Percentiles rank a stretch among this genome's conserved stretches.
Conservation (phyloP, 2,329 filamentous ascomycete species). For the Mollisiaceae sp. region DNA sequence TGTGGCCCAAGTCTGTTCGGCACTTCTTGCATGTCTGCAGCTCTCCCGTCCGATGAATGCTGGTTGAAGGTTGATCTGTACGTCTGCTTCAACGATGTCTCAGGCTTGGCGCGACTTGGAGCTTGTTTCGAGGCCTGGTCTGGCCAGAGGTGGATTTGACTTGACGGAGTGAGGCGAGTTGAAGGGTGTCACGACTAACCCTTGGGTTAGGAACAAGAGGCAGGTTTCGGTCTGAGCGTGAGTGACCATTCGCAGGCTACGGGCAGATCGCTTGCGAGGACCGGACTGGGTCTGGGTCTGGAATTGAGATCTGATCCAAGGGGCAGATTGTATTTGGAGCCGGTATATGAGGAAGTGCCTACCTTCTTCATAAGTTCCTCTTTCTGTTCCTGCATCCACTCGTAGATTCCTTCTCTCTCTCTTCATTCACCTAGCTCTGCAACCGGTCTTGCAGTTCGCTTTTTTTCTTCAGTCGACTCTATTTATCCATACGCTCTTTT, state of each 20-base stretch:
- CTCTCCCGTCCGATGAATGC: not conserved
- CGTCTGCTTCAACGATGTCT: not conserved
- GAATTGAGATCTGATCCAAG: slow-evolving; percentile 1
- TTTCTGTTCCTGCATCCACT: not conserved
- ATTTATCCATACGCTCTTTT: not conserved
- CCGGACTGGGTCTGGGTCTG: not conserved
- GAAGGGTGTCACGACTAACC: not conserved
- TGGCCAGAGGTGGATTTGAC: not conserved
- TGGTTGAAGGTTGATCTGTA: not conserved
- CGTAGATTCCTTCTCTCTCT: not conserved
- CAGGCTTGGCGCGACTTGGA: not conserved
- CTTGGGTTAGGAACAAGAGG: not conserved
- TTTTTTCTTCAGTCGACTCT: not conserved
- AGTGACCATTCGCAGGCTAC: not conserved
- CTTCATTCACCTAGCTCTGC: not conserved
- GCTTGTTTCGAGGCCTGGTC: slow-evolving; percentile 4
- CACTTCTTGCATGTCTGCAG: not conserved
- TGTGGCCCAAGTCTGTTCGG: not conserved
- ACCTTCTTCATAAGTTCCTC: not conserved
- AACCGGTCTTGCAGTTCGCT: slow-evolving; percentile 1
- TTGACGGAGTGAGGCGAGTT: too few relatives aligned
- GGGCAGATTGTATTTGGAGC: not conserved
- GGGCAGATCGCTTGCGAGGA: not conserved
- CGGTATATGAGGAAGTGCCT: not conserved
- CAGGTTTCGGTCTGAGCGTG: not conserved